A percentile compares a stretch with the other conserved stretches of the same genome.
Conservation (phyloP, 768 basidiomycete genomes). For the Tricholoma flavovirens region DNA sequence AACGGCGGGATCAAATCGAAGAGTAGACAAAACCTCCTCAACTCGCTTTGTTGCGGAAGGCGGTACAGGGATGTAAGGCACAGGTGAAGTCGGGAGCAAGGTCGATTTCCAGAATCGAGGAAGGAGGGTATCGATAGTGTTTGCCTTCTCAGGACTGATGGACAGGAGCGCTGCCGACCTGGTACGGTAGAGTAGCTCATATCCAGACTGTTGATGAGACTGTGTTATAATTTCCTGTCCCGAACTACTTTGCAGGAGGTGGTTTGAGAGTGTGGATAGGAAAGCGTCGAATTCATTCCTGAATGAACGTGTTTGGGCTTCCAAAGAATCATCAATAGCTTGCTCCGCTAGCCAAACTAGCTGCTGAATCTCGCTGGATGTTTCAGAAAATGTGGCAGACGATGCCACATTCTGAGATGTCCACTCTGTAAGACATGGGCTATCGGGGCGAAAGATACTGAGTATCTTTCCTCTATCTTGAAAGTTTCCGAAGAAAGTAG, state of each 20-base stretch:
- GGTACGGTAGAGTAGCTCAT: slow-evolving; percentile 39
- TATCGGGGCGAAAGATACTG: slow-evolving; percentile 42
- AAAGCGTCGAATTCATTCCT: slow-evolving; percentile 31
- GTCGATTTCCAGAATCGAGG: slow-evolving; percentile 72
- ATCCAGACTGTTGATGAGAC: slow-evolving; percentile 9
- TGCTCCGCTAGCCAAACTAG: slow-evolving; percentile 61
- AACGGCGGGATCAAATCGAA: slow-evolving; percentile 66
- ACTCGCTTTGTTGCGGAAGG: slow-evolving; percentile 48
- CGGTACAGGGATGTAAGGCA: slow-evolving; percentile 52
- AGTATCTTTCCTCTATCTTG: slow-evolving; percentile 33
- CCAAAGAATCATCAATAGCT: slow-evolving; percentile 41
- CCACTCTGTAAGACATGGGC: slow-evolving; percentile 35
- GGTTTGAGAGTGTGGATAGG: slow-evolving; percentile 22
- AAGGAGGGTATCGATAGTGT: slow-evolving; percentile 52
- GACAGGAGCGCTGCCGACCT: slow-evolving; percentile 45
- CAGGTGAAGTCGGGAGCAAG: slow-evolving; percentile 47
- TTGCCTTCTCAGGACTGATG: slow-evolving; percentile 34
- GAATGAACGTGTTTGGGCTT: slow-evolving; percentile 24
- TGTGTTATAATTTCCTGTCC: slow-evolving; percentile 16
- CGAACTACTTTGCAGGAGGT: slow-evolving; percentile 1
- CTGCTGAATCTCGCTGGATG: slow-evolving; percentile 26
- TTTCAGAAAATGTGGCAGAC: slow-evolving; percentile 22
- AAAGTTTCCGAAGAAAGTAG: slow-evolving; percentile 52
- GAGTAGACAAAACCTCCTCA: slow-evolving; percentile 45
- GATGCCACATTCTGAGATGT: slow-evolving; percentile 20